Percentiles rank a stretch among this genome's conserved stretches.
These are phyloP conservation scores for Nymphaea colorata DNA, from an alignment of 164 flowering plant genomes.

Conservation along the genomic window DNA sequence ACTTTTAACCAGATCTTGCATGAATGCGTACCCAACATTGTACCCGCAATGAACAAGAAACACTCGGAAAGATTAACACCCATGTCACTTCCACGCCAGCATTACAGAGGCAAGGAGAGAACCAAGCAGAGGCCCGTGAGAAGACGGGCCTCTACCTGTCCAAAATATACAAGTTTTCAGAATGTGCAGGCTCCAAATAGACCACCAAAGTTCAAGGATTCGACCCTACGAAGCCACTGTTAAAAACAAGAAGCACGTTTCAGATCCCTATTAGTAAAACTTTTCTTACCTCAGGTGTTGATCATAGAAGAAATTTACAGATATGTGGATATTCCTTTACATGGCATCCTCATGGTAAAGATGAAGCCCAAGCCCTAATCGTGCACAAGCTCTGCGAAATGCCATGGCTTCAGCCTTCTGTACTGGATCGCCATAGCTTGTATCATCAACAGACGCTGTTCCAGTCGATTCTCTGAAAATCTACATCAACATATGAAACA, in stretches of 20 bases:
- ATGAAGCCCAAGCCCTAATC: slow-evolving; percentile 91
- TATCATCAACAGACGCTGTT: slow-evolving; percentile 51
- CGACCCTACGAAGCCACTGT: background rate
- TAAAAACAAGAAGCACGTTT: background rate
- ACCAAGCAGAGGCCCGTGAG: no score
- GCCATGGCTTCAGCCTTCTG: slow-evolving; percentile 99
- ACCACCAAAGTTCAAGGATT: no score
- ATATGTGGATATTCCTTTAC: background rate
- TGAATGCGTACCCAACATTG: no score
- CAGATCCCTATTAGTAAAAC: background rate
- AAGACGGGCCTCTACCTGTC: background rate
- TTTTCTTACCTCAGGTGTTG: background rate
- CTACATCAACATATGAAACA: slow-evolving; percentile 14
- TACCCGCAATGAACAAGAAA: no score
- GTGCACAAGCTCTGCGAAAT: slow-evolving; percentile 97
- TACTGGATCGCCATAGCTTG: slow-evolving; percentile 75
- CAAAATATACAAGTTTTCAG: background rate
- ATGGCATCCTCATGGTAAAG: slow-evolving; percentile 75
- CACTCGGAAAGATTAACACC: no score
- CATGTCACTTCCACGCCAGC: no score
- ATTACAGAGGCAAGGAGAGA: no score
- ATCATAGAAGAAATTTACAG: background rate
- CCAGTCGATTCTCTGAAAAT: slow-evolving; percentile 84
- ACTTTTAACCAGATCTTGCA: no score
- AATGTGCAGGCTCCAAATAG: background rate